A percentile compares a stretch with the other conserved stretches of the same genome.
Conservation (phyloP, 2,329 filamentous ascomycete species). For the Cladosporium phlei region DNA sequence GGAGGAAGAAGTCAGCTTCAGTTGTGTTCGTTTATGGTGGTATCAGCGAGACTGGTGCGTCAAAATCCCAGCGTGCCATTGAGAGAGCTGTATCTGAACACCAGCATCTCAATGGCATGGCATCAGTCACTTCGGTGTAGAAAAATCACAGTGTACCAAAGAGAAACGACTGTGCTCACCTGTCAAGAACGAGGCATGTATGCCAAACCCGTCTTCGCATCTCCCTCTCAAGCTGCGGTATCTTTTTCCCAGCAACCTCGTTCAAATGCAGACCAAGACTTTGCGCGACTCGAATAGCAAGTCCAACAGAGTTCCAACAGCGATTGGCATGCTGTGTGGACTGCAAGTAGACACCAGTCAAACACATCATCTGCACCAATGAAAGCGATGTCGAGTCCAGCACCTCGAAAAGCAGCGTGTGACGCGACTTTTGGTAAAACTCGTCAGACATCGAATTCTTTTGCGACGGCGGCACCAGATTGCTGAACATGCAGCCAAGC, state of each 20-base stretch:
- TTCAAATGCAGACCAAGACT: conserved; percentile 65
- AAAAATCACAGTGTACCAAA: not conserved
- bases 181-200: conserved; percentile 36
- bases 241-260: conserved; percentile 45
- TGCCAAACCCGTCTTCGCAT: conserved; percentile 63
- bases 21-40: no score
- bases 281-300: conserved; percentile 58
- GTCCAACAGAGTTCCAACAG: conserved; percentile 25
- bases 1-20: conserved; percentile 37
- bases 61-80: no score
- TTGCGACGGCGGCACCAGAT: conserved; percentile 20
- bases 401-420: conserved; percentile 24
- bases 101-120: no score
- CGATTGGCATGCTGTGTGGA: conserved; percentile 24
- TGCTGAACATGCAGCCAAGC: conserved; percentile 24
- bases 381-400: conserved; percentile 24
- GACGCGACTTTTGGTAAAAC: conserved; percentile 25
- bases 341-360: conserved; percentile 24
- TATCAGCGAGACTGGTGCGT: no score
- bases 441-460: conserved; percentile 23
- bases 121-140: no score
- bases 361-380: conserved; percentile 23
- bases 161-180: conserved; percentile 34
- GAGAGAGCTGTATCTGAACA: no score
- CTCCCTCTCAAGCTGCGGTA: conserved; percentile 61